Percentiles rank a stretch among this genome's conserved stretches.
These are phyloP conservation scores for Cynara cardunculus DNA, from an alignment of 129 eudicot species.

Conservation along the genomic window DNA sequence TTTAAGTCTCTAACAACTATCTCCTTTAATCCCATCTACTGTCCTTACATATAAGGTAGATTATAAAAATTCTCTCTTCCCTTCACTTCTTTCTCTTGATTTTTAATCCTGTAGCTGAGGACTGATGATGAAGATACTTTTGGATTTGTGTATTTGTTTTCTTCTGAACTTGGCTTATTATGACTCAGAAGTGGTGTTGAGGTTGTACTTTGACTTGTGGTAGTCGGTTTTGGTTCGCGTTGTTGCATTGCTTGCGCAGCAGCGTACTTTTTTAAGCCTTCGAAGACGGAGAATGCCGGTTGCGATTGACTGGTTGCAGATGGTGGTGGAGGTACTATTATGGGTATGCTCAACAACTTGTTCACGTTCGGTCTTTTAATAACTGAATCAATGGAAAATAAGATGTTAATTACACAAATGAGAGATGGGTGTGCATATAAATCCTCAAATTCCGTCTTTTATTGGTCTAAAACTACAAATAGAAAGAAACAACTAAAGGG, in stretches of 20 bases:
- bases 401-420: background rate
- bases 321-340: constrained; percentile 47
- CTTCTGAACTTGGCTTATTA: constrained; percentile 22
- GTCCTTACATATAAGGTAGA: no score
- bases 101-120: constrained; percentile 66
- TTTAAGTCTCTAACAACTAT: background rate
- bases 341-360: constrained; percentile 62
- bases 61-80: constrained; percentile 83
- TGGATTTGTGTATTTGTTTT: constrained; percentile 35
- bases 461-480: background rate
- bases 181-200: constrained; percentile 12
- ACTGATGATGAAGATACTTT: constrained; percentile 49
- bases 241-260: constrained; percentile 44
- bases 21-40: no score
- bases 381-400: constrained; percentile 35
- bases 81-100: constrained; percentile 69
- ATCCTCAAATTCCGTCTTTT: background rate
- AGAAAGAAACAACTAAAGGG: background rate
- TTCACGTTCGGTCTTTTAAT: constrained; percentile 59
- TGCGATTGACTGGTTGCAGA: constrained; percentile 25
- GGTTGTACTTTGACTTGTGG: background rate
- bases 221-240: background rate
- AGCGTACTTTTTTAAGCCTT: constrained; percentile 48
- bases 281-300: constrained; percentile 50
- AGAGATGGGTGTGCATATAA: background rate